Evolutionary conservation across 345 rosid genomes (phyloP).

Genomic region (Xanthoceras sorbifolium): DNA sequence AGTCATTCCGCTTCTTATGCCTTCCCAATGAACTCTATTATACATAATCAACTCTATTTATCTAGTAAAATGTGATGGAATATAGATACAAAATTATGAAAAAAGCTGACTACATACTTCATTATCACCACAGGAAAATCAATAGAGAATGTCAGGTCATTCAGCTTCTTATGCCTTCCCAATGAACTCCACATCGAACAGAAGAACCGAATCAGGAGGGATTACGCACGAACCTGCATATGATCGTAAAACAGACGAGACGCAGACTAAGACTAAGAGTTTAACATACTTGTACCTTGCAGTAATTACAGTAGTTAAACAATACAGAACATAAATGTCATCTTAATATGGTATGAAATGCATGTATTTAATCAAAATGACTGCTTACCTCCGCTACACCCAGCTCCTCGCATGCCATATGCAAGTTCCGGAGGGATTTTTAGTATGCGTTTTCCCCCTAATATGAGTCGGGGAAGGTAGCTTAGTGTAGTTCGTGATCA

Average conservation of each 20-base stretch:
- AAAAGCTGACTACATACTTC: too few species aligned
- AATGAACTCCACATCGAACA: constrained; percentile 79
- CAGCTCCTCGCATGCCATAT: constrained; percentile 89
- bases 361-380: background rate
- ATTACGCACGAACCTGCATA: constrained; percentile 88
- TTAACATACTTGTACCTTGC: background rate
- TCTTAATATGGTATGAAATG: background rate
- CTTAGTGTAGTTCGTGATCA: background rate
- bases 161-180: constrained; percentile 60
- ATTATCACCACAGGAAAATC: background rate
- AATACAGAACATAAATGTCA: too few species aligned
- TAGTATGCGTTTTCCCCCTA: constrained; percentile 73
- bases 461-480: background rate
- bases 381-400: constrained; percentile 81
- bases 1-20: too few species aligned
- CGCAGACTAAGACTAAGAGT: background rate
- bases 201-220: constrained; percentile 83
- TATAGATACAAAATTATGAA: too few species aligned
- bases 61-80: too few species aligned
- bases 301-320: too few species aligned
- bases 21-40: too few species aligned
- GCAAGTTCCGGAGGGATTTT: constrained; percentile 82
- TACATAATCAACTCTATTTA: too few species aligned
- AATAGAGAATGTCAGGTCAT: background rate
- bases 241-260: background rate